A percentile compares a stretch with the other conserved stretches of the same genome.
These are phyloP conservation scores for Phytophthora sansomeana DNA, from an alignment of 352 stramenopile genomes.

Conservation along the genomic window DNA sequence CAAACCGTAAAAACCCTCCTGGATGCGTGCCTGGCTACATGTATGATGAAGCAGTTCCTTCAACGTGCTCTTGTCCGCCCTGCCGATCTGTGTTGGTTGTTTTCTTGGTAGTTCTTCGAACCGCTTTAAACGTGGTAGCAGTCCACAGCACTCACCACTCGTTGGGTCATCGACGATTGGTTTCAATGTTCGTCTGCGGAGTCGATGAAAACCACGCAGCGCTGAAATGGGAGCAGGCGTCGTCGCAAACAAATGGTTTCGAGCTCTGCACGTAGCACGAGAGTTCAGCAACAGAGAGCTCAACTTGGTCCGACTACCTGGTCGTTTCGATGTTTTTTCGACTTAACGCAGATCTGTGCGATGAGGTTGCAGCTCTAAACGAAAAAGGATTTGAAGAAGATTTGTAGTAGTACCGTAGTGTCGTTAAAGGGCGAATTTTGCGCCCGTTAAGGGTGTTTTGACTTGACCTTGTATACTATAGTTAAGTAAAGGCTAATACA, in stretches of 20 bases:
- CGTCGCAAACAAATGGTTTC: slow-evolving; percentile 4
- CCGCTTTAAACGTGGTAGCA: background rate
- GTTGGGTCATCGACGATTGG: background rate
- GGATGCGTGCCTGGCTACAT: too few species aligned
- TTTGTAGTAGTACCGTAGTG: too few species aligned
- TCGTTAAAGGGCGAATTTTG: too few species aligned
- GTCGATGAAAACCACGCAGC: background rate
- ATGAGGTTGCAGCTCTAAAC: background rate
- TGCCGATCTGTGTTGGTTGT: background rate
- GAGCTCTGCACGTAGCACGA: background rate
- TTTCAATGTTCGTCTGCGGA: background rate
- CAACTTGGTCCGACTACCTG: background rate
- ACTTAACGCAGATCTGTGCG: background rate
- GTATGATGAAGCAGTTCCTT: slow-evolving; percentile 7
- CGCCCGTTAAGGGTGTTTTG: too few species aligned
- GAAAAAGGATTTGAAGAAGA: too few species aligned
- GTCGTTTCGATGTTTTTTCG: slow-evolving; percentile 9
- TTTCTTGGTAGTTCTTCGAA: slow-evolving; percentile 3
- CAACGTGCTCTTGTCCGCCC: slow-evolving; percentile 22
- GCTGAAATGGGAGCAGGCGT: background rate
- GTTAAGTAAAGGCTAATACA: too few species aligned
- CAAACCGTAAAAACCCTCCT: too few species aligned
- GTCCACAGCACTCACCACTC: too few species aligned
- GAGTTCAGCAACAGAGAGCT: background rate
- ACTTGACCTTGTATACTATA: too few species aligned